Evolutionary conservation across 2,329 filamentous ascomycete genomes (phyloP).

Genomic region (Dothideomycetidae sp.): DNA sequence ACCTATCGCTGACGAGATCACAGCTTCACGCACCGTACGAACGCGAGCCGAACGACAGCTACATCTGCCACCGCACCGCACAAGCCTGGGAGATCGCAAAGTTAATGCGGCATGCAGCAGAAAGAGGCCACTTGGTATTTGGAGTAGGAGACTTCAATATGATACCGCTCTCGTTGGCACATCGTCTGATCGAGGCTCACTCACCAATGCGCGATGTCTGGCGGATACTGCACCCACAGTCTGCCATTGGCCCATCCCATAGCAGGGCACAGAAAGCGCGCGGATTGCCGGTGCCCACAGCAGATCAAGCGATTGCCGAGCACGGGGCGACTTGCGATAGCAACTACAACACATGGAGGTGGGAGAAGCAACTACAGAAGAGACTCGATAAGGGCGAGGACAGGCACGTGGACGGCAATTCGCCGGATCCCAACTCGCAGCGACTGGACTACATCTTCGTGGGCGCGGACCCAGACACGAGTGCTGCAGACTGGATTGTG

Average conservation of each 20-base stretch:
- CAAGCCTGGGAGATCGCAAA: slow-evolving; percentile 94
- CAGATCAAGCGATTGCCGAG: slow-evolving; percentile 59
- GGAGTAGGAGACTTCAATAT: slow-evolving; percentile 94
- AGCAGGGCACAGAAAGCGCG: slow-evolving; percentile 53
- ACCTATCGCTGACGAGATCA: slow-evolving; percentile 15
- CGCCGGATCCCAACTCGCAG: slow-evolving; percentile 61
- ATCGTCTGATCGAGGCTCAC: slow-evolving; percentile 67
- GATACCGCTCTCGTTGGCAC: slow-evolving; percentile 71
- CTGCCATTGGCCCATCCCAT: slow-evolving; percentile 59
- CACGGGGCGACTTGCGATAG: slow-evolving; percentile 85
- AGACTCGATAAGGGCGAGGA: slow-evolving; percentile 50
- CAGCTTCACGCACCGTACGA: slow-evolving; percentile 74
- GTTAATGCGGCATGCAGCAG: slow-evolving; percentile 65
- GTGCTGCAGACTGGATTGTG: slow-evolving; percentile 49
- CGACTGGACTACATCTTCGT: slow-evolving; percentile 92
- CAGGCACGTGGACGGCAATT: slow-evolving; percentile 49
- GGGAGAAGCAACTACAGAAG: slow-evolving; percentile 58
- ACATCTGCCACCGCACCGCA: slow-evolving; percentile 76
- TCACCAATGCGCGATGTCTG: slow-evolving; percentile 70
- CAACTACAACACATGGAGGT: slow-evolving; percentile 84
- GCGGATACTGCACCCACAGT: slow-evolving; percentile 70
- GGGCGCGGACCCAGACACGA: slow-evolving; percentile 26
- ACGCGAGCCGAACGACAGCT: slow-evolving; percentile 62
- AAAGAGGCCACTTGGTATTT: slow-evolving; percentile 69
- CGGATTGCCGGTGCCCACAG: slow-evolving; percentile 54